These are phyloP conservation scores for Pseudophaeomoniella oleicola DNA, from an alignment of 2,329 filamentous ascomycete genomes.

Conservation along the genomic window DNA sequence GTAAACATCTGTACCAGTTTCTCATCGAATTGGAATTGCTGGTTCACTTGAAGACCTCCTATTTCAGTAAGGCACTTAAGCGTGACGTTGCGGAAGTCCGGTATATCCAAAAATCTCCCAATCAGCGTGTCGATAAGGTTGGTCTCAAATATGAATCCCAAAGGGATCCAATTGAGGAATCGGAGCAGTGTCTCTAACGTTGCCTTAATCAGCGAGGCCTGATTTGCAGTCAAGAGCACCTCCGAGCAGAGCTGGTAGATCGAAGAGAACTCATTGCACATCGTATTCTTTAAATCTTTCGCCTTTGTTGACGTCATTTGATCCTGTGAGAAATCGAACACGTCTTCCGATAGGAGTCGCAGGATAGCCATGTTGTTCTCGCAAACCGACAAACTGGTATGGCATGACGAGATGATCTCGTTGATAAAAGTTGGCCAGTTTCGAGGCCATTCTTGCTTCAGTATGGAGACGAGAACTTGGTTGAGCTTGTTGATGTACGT, in stretches of 20 bases:
- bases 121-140: slow-evolving; percentile 88
- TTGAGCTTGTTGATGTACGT: slow-evolving; percentile 97
- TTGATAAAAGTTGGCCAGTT: slow-evolving; percentile 99
- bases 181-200: slow-evolving; percentile 89
- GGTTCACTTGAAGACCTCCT: slow-evolving; percentile 73
- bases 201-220: slow-evolving; percentile 83
- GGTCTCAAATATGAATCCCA: slow-evolving; percentile 98
- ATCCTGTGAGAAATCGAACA: slow-evolving; percentile 97
- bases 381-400: slow-evolving; percentile 90
- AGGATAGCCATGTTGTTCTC: slow-evolving; percentile 99
- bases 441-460: slow-evolving; percentile 99
- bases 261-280: slow-evolving; percentile 96
- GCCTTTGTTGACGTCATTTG: slow-evolving; percentile 99
- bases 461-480: slow-evolving; percentile 85
- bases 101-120: slow-evolving; percentile 79
- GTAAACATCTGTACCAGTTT: slow-evolving; percentile 98
- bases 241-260: slow-evolving; percentile 98
- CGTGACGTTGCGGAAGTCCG: slow-evolving; percentile 92
- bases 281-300: slow-evolving; percentile 89
- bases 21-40: slow-evolving; percentile 71
- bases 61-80: slow-evolving; percentile 96
- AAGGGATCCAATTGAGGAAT: slow-evolving; percentile 97
- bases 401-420: slow-evolving; percentile 94
- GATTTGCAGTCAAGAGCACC: slow-evolving; percentile 78
- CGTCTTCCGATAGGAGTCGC: slow-evolving; percentile 86